Conservation (phyloP, 352 stramenopile species). For the Ochromonadaceae sp. region DNA sequence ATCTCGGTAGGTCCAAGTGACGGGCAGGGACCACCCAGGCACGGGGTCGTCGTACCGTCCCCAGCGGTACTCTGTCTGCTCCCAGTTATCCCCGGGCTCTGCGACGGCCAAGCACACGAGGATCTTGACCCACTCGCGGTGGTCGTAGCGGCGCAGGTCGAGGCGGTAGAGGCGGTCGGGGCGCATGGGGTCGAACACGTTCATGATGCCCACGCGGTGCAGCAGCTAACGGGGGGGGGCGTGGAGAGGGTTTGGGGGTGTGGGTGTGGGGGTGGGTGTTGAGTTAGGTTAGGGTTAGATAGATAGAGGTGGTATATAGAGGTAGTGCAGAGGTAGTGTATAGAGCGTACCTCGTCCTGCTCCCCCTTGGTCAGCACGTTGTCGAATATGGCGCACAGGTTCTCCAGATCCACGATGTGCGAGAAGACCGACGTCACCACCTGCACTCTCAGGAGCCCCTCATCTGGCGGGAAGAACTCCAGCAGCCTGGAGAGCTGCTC, state of each 20-base stretch:
- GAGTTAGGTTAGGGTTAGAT: too few species aligned
- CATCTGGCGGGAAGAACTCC: neutral
- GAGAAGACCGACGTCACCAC: neutral
- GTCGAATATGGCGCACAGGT: neutral
- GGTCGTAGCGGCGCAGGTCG: conserved; percentile 12
- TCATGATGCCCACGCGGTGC: conserved; percentile 12
- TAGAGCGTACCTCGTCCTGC: neutral
- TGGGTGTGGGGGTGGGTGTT: too few species aligned
- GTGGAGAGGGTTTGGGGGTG: too few species aligned
- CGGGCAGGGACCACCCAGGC: conserved; percentile 10
- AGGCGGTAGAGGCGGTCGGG: conserved; percentile 4
- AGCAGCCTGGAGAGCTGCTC: conserved; percentile 1
- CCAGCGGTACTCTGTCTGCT: conserved; percentile 4
- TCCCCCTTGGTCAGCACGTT: neutral
- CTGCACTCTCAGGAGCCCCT: neutral
- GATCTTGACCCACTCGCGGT: conserved; percentile 15
- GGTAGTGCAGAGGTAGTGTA: neutral
- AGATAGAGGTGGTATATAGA: neutral
- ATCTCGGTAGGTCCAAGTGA: neutral
- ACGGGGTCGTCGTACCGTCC: conserved; percentile 5
- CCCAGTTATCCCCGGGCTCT: conserved; percentile 16
- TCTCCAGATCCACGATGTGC: conserved; percentile 5
- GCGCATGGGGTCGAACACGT: conserved; percentile 14
- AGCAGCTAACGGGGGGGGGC: too few species aligned
- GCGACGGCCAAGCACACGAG: neutral